Evolutionary conservation across 257 asterid genomes (phyloP).

Genomic region (Salvia hispanica): DNA sequence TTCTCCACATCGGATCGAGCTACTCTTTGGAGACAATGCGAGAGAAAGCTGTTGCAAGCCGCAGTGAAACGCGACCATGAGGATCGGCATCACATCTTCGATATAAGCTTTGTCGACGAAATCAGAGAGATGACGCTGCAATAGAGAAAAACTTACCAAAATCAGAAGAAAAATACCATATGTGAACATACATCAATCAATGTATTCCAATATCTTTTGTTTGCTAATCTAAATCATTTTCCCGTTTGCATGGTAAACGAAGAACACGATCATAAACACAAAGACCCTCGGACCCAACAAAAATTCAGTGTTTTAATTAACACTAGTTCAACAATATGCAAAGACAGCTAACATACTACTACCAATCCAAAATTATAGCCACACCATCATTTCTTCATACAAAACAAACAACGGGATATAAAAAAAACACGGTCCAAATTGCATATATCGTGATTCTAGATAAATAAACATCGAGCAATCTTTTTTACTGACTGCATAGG

Average conservation of each 20-base stretch:
- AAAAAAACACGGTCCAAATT: neutral
- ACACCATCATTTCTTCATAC: neutral
- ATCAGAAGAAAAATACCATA: constrained; percentile 1
- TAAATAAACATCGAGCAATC: neutral
- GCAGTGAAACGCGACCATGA: constrained; percentile 62
- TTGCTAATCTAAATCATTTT: neutral
- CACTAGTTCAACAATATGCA: neutral
- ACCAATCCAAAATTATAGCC: too few relatives aligned
- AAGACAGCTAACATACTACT: too few relatives aligned
- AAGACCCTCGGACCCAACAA: neutral
- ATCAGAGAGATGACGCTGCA: constrained; percentile 72
- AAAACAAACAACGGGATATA: neutral
- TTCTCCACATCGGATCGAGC: constrained; percentile 64
- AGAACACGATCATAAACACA: neutral
- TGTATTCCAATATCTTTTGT: neutral
- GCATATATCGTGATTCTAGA: constrained; percentile 1
- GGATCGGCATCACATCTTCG: constrained; percentile 78
- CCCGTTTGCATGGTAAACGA: neutral
- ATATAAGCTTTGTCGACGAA: constrained; percentile 71
- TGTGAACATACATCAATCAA: neutral
- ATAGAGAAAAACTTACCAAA: neutral
- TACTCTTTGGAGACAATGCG: constrained; percentile 56
- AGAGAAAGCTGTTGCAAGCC: constrained; percentile 49
- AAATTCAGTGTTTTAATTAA: neutral
- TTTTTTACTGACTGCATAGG: too few relatives aligned